Conservation (phyloP, 257 asterid species). For the Dorcoceras hygrometricum region DNA sequence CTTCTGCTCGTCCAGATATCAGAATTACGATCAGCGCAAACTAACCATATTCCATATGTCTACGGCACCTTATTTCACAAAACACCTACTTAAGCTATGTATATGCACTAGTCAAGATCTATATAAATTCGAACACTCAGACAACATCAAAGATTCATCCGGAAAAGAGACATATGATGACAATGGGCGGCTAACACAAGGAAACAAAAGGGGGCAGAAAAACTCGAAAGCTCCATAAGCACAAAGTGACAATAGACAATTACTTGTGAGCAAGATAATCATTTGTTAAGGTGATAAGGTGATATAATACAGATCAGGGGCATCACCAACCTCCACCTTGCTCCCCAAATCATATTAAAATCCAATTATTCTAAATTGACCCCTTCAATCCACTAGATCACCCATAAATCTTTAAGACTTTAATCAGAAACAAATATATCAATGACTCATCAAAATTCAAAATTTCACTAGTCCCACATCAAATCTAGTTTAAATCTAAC, state of each 20-base stretch:
- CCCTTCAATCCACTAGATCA: not conserved
- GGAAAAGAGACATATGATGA: not conserved
- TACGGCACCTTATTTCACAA: not conserved
- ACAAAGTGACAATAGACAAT: too few species aligned
- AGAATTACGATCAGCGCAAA: too few species aligned
- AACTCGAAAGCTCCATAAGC: too few species aligned
- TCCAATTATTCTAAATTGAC: not conserved
- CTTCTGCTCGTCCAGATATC: too few species aligned
- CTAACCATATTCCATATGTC: too few species aligned
- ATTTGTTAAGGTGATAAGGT: too few species aligned
- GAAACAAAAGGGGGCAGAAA: not conserved
- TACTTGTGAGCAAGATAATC: not conserved
- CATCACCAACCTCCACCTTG: not conserved
- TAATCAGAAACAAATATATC: not conserved
- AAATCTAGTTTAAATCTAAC: conserved; percentile 4
- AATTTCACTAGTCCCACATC: not conserved
- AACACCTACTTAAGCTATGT: not conserved
- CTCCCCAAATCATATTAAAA: not conserved
- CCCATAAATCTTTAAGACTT: not conserved
- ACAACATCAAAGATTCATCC: not conserved
- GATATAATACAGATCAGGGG: not conserved
- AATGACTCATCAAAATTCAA: not conserved
- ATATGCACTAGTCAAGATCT: not conserved
- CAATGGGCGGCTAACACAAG: not conserved
- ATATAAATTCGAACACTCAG: not conserved